phyloP scores from a whole-genome alignment of 345 rosid genomes.

The Carallia brachiata region DNA sequence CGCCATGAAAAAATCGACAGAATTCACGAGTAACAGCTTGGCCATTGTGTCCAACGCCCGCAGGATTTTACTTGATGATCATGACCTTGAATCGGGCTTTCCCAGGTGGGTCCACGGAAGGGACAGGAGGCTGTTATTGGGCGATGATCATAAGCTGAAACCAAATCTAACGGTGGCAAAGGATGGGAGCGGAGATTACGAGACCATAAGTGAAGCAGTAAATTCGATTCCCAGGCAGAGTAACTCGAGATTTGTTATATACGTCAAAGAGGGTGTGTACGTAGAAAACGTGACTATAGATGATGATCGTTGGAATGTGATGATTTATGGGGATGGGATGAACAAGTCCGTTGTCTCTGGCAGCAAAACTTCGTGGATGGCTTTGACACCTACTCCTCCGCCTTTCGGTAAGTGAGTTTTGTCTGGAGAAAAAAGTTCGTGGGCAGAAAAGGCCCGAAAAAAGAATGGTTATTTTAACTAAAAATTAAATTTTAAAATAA shows the following conservation, averaged over 20 bases:
- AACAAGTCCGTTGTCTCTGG: constrained; percentile 32
- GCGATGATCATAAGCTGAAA: constrained; percentile 4
- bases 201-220: constrained; percentile 34
- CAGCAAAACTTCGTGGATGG: constrained; percentile 30
- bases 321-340: constrained; percentile 49
- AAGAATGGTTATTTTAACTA: too few relatives aligned
- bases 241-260: constrained; percentile 21
- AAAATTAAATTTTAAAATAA: too few relatives aligned
- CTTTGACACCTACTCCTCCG: constrained; percentile 27
- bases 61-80: too few relatives aligned
- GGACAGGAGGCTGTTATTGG: constrained; percentile 7
- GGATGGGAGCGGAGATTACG: constrained; percentile 34
- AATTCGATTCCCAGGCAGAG: constrained; percentile 24
- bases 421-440: too few relatives aligned
- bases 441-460: too few relatives aligned
- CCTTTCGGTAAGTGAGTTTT: constrained; percentile 30
- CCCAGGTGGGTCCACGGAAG: constrained; percentile 4
- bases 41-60: constrained; percentile 29
- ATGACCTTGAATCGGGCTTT: constrained; percentile 16
- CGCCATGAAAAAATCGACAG: constrained; percentile 31
- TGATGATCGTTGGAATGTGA: constrained; percentile 29
- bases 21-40: constrained; percentile 33
- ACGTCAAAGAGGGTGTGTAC: constrained; percentile 38
- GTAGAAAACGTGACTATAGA: constrained; percentile 32
- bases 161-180: constrained; percentile 29